Base-by-base conservation (phyloP, 2,329 filamentous ascomycete species). In the Paraphaeosphaeria minitans region DNA sequence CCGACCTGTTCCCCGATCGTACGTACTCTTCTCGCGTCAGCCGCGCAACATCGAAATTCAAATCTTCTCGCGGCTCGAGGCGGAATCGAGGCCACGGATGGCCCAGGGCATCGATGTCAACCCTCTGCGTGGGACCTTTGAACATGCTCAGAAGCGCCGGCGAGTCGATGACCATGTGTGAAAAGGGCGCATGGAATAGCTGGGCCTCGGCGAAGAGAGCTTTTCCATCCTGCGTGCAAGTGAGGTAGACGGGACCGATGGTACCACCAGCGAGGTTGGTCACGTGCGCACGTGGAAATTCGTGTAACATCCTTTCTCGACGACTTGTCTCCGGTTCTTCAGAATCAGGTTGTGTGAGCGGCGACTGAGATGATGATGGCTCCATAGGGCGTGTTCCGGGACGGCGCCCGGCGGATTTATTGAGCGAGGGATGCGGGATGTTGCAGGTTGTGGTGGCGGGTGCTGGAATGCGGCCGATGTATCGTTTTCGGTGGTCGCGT, bases 81-180 rank as follows among this genome's bases (percentile, higher is more conserved):
- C 47, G 47, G 19, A 61, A 59, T 19, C 2, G 12, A 13, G 58
- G 53, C 42, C 33, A 57, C 3, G 61, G 61, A 24, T 63, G 58
- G 16, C 48, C n/a, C 9, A 59, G 41, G 2, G 33, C 35, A 27
- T 53, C 51, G 39, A 57, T 21, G 37, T 61, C 47, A 31, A 63
- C 57, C 7, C 9, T 29, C 7, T 56, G 33, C 12, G 33, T 22
- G 24, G 47, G 27, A 9, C 53, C 13, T 8, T 55, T 53, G 42
- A 63, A 63, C 19, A 63, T 61, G 1, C 35, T 39, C 6, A 63
- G 31, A 7, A 63, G 56, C 19, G 47, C 16, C 19, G 61, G 54
- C 16, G 57, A 53, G 22, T 47, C 49, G 48, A 63, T 59, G 43
- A 63, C 21, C 54, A 63, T 61, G 41, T 39, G 39, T 48, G 59